Evolutionary conservation across 495 filamentous ascomycete genomes (phyloP).

Genomic region (Bacidia rubella): DNA sequence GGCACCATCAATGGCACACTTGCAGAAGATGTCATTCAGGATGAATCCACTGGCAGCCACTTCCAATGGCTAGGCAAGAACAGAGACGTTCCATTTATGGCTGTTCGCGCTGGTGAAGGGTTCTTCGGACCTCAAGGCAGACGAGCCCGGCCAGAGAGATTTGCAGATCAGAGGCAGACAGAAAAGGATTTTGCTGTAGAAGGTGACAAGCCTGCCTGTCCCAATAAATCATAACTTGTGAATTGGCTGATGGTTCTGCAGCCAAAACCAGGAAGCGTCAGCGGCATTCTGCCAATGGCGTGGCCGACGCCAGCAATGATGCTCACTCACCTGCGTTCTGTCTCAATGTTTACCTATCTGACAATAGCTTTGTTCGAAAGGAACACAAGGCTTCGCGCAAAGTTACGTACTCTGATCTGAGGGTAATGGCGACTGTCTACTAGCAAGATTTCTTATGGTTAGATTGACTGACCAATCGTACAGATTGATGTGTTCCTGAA

Average conservation of each 20-base stretch:
- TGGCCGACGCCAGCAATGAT: neutral
- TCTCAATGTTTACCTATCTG: constrained; percentile 19
- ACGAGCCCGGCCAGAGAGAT: neutral
- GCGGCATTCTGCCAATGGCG: neutral
- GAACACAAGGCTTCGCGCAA: neutral
- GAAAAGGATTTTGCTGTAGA: too few species aligned
- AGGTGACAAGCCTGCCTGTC: neutral
- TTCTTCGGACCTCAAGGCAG: constrained; percentile 15
- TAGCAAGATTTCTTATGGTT: too few species aligned
- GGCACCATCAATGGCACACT: constrained; percentile 5
- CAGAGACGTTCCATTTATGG: constrained; percentile 20
- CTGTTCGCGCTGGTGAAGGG: constrained; percentile 20
- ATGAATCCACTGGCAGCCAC: constrained; percentile 1
- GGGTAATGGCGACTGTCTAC: neutral
- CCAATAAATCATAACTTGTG: neutral
- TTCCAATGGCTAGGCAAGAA: constrained; percentile 19
- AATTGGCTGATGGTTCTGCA: neutral
- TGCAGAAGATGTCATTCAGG: constrained; percentile 1
- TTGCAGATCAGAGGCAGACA: neutral
- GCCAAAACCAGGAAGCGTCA: too few species aligned
- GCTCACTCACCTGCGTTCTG: constrained; percentile 3
- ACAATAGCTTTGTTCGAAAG: constrained; percentile 15
- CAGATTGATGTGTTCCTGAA: constrained; percentile 34
- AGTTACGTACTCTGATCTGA: neutral
- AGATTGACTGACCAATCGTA: too few species aligned